Base-by-base conservation (phyloP, 2,329 filamentous ascomycete species). In the Botrytis galanthina region DNA sequence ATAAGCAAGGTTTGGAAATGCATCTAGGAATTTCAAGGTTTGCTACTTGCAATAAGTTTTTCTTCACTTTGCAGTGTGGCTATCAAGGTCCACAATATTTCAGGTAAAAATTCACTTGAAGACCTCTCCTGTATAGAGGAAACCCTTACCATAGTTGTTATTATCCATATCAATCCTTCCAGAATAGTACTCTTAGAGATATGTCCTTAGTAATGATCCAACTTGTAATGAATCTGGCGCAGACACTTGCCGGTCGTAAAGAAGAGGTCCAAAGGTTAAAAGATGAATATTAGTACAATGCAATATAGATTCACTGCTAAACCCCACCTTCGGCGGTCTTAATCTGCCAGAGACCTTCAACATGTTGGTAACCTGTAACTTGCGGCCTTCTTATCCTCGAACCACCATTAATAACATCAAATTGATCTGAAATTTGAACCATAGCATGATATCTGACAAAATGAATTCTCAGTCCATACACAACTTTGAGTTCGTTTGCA, bases 101-200 rank as follows among this genome's bases (percentile, higher is more conserved):
- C 6, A 10, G 48, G 26, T n/a, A 16, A 51, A 39, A 6, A 6
- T n/a, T 39, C 12, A 35, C 22, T n/a, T 54, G 2, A 35, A 1
- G 22, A 8, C 37, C 46, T 39, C 46, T 20, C n/a, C 8, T 14
- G 16, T 67, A 5, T 67, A 51, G 32, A 39, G 32, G 16, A n/a
- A 54, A n/a, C 4, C 26, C 16, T 54, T 54, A 26, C 4, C 3
- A 18, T 54, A 12, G 18, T 20, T 26, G 26, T 1, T n/a, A 10
- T 37, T 1, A 29, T 12, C 4, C 2, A 48, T 4, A 48, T 26
- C 10, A 22, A 32, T 48, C 22, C 0, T 7, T 5, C 10, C 1
- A 26, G 20, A 32, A 32, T 37, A 16, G 7, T 12, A 2, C 14
- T 29, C 7, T 5, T 2, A 29, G 16, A n/a, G 22, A 22, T 26